Base-by-base conservation (phyloP, 345 rosid species). In the Populus simonii region DNA sequence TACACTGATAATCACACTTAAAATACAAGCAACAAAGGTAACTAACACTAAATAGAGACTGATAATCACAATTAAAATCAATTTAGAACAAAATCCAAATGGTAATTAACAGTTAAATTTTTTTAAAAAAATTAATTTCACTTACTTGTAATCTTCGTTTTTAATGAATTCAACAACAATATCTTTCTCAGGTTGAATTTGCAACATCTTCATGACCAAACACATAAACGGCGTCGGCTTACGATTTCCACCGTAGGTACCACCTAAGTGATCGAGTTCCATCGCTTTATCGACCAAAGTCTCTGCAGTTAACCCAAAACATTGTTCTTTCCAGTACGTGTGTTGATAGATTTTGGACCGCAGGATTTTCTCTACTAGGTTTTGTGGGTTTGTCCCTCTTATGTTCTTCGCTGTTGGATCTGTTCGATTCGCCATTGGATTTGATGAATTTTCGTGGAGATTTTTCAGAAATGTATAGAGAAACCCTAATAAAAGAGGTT, bases 171-270 rank as follows among this genome's bases (percentile, higher is more conserved):
- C 98, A 20, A 95, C 98, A 22, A 93, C 97, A 53, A 95, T 91
- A 35, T 92, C 97, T 63, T 95, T 95, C 82, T 93, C 97, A 27
- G 97, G 99, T 82, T 93, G 99, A 78, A 95, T 93, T 78, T 95
- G 98, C 35, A 93, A 91, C 98, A 93, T 93, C 85, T 95, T 95
- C 87, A 92, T 78, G 82, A 92, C 84, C 22, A 91, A 85, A 71
- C 98, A 95, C 77, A 93, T 87, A 81, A 95, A 95, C 2, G 97
- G 97, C 6, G 98, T 86, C 31, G 98, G 98, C 76, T 90, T 92
- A 12, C 93, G 89, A 76, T 81, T 94, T n/a, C 98, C 98, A 6
- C 97, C 97, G 74, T 72, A 86, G 27, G 97, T 89, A 2, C 98
- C 97, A 5, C 99, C 99, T 43, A 93, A 70, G 74, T 91, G 96